Conservation (phyloP, 139 green algal genomes). For the Closterium sp. region DNA sequence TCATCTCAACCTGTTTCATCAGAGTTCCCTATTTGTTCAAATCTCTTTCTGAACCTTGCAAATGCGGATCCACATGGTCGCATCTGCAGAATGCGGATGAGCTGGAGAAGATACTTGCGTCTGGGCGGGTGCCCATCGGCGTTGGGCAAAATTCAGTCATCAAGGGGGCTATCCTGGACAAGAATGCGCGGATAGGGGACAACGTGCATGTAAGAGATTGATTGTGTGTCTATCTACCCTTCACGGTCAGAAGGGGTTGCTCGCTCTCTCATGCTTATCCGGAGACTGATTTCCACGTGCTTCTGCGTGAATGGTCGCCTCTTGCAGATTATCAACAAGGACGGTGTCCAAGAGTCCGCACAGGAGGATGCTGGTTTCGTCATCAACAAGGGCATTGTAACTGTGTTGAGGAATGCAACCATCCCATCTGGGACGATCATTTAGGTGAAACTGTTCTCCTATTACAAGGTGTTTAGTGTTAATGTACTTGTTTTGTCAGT, state of each 20-base stretch:
- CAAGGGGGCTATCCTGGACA: conserved; percentile 67
- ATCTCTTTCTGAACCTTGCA: neutral
- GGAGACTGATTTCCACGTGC: too few relatives aligned
- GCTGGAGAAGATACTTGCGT: neutral
- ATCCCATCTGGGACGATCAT: neutral
- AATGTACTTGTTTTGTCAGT: neutral
- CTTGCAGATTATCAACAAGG: neutral
- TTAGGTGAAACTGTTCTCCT: neutral
- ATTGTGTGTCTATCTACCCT: neutral
- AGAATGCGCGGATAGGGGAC: conserved; percentile 74
- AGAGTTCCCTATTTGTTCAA: too few relatives aligned
- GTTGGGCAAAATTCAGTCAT: conserved; percentile 52
- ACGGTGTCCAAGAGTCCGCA: neutral
- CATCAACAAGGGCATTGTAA: neutral
- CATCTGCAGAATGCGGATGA: neutral
- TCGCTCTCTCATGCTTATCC: too few relatives aligned
- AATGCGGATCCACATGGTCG: neutral
- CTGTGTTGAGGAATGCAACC: neutral
- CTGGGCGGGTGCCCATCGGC: conserved; percentile 45
- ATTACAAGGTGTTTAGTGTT: neutral
- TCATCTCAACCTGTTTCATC: neutral
- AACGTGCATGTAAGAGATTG: conserved; percentile 46
- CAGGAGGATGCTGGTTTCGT: neutral
- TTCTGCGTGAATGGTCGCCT: too few relatives aligned
- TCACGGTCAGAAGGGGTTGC: too few relatives aligned